Evolutionary conservation across 441 rosid genomes (phyloP).

Genomic region (Mallotus repandus): DNA sequence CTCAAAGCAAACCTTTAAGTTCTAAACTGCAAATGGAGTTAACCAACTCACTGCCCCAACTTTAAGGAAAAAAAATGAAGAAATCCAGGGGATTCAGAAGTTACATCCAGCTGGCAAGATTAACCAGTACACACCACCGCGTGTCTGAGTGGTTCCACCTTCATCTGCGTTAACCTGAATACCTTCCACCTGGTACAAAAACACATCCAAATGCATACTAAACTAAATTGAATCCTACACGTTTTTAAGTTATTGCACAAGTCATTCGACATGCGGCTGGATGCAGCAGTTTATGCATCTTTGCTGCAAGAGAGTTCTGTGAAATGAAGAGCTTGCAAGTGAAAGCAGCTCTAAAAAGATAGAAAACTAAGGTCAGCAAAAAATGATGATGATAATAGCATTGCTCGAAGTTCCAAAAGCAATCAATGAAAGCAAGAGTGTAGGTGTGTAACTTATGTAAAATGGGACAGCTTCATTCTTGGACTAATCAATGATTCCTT

Average conservation of each 20-base stretch:
- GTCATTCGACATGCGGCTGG: no score
- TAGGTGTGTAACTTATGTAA: not conserved
- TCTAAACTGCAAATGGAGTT: not conserved
- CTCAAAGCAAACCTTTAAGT: not conserved
- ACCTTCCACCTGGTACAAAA: slow-evolving; percentile 73
- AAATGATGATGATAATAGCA: not conserved
- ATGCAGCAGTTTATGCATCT: not conserved
- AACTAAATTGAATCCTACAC: not conserved
- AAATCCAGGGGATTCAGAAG: slow-evolving; percentile 13
- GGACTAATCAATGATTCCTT: not conserved
- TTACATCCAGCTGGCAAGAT: slow-evolving; percentile 98
- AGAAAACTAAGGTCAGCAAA: not conserved
- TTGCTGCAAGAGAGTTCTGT: slow-evolving; percentile 9
- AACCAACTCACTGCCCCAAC: slow-evolving; percentile 38
- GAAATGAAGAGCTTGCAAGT: not conserved
- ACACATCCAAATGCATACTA: slow-evolving; percentile 15
- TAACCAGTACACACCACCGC: slow-evolving; percentile 89
- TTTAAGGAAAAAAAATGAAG: not conserved
- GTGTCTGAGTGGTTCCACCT: slow-evolving; percentile 83
- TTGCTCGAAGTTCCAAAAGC: not conserved
- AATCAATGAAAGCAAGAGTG: not conserved
- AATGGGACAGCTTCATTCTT: not conserved
- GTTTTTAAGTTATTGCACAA: not conserved
- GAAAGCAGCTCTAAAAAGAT: not conserved
- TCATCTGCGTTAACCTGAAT: slow-evolving; percentile 88